Evolutionary conservation across 495 filamentous ascomycete genomes (phyloP).

Genomic region (Penicillium flavigenum): DNA sequence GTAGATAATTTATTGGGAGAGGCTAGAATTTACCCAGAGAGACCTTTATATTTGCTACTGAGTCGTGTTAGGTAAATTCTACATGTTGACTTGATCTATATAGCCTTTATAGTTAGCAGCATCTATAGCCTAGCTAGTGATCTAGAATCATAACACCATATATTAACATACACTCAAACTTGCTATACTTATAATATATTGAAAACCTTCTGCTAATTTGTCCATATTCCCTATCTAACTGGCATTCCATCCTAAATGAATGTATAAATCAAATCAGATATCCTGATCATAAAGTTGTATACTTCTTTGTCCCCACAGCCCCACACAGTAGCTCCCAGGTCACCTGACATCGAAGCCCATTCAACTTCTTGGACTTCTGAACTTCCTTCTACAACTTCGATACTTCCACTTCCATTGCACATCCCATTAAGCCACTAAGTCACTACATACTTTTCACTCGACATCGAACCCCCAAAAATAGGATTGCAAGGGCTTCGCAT

Average conservation of each 20-base stretch:
- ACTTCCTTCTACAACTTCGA: not conserved
- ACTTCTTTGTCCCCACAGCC: conserved; percentile 14
- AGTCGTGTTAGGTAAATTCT: not conserved
- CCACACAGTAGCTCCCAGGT: conserved; percentile 7
- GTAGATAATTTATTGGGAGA: not conserved
- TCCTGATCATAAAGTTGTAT: not conserved
- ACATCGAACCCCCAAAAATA: not conserved
- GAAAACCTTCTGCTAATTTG: not conserved
- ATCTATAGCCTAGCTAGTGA: not conserved
- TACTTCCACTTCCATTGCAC: not conserved
- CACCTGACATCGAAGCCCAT: conserved; percentile 7
- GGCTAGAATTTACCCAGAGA: not conserved
- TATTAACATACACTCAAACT: not conserved
- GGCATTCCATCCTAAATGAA: not conserved
- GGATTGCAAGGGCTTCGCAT: not conserved
- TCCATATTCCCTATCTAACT: not conserved
- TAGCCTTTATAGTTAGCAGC: not conserved
- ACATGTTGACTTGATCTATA: not conserved
- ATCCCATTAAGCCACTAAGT: no score
- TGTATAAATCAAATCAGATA: not conserved
- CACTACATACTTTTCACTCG: not conserved
- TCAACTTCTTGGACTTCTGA: not conserved
- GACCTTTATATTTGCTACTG: not conserved
- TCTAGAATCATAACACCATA: not conserved
- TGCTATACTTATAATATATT: not conserved